Conservation (phyloP, 2,329 filamentous ascomycete genomes). For the Alternaria postmessia region DNA sequence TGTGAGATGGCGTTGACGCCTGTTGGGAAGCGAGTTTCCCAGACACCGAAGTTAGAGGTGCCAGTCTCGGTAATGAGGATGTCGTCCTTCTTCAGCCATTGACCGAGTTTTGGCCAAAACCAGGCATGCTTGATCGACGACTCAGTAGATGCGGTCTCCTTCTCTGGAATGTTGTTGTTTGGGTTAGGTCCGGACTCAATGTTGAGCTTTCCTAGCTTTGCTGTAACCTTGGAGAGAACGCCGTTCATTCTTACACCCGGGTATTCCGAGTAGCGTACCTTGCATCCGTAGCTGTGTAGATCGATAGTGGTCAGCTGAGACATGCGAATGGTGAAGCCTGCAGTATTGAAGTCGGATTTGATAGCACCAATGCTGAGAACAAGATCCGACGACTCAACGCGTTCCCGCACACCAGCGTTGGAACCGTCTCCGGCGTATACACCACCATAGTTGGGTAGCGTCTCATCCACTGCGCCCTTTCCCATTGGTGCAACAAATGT, state of each 20-base stretch:
- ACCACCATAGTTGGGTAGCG: constrained; percentile 77
- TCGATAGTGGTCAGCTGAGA: constrained; percentile 81
- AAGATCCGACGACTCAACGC: constrained; percentile 74
- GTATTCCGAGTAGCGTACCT: constrained; percentile 80
- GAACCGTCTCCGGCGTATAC: constrained; percentile 85
- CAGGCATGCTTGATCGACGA: constrained; percentile 71
- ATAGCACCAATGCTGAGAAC: constrained; percentile 74
- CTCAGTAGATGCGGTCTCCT: constrained; percentile 40
- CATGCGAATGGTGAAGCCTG: constrained; percentile 81
- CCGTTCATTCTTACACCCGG: constrained; percentile 79
- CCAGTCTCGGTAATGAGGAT: constrained; percentile 88
- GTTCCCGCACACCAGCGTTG: constrained; percentile 67
- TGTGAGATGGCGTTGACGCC: constrained; percentile 83
- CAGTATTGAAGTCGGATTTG: constrained; percentile 82
- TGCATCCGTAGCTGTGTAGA: constrained; percentile 77
- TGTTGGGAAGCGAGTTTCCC: constrained; percentile 80
- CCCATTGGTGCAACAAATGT: constrained; percentile 92
- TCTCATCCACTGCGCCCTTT: constrained; percentile 83
- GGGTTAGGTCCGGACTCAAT: constrained; percentile 62
- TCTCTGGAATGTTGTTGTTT: constrained; percentile 58
- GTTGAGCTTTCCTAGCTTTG: constrained; percentile 65
- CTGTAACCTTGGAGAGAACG: constrained; percentile 75
- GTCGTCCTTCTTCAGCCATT: constrained; percentile 76
- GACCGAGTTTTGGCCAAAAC: constrained; percentile 79
- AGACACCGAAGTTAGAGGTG: constrained; percentile 87